Evolutionary conservation across 768 basidiomycete species (phyloP), one percentile per base, ranked within the genome.

Genomic region (Mycena leptocephala): DNA sequence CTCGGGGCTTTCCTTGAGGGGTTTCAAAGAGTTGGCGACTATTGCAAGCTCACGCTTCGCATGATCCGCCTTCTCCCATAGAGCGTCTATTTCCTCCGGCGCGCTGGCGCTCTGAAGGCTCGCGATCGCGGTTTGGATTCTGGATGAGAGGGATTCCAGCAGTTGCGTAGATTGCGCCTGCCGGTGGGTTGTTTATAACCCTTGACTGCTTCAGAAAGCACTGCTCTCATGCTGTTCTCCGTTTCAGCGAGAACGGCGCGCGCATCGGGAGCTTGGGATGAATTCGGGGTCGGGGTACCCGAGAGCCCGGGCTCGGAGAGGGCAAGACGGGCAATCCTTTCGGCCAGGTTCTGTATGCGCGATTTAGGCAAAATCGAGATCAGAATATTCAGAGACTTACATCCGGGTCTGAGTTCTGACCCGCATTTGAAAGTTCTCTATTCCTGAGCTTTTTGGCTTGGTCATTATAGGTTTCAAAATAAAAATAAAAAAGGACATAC

Each of bases 51-150:
- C 37, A 51, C 37, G n/a, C 51, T 39, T 28, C 7, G 37, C 66
- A 41, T 56, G 46, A 13, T 66, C 64, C 46, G 48, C 63, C 43
- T 30, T 64, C 16, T 48, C 63, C 63, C 63, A 64, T 26, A 64
- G 43, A 30, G 41, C 2, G 26, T 55, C 37, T 28, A 22, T 5
- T 2, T 28, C 53, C 37, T 68, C 37, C 8, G 37, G 35, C 37
- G 66, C 53, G 1, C 41, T 16, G 13, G 37, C 66, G 28, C 18
- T 28, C 53, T 30, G 66, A 30, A 68, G 53, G 33, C 32, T 56
- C 30, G 16, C 5, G 3, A 68, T 68, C 10, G 66, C 66, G 37
- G 26, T 56, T 41, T 51, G 24, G 37, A 68, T 41, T 28, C n/a
- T 68, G 1, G 51, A 39, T 22, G 53, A 37, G 39, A 68, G 37